phyloP scores from a whole-genome alignment of 805 yeast species.

The Candida nonsorbophila region DNA sequence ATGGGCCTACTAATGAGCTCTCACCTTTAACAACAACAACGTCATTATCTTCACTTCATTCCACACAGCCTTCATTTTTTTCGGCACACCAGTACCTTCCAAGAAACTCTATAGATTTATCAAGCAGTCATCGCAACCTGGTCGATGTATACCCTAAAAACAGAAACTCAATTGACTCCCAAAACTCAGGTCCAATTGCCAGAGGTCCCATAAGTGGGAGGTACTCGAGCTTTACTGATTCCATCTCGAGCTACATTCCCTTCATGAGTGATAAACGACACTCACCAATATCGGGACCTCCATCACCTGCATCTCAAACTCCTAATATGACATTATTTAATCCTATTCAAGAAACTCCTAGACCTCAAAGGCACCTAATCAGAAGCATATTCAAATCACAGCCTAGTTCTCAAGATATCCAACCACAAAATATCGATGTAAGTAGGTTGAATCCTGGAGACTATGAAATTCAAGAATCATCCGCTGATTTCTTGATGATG shows the following conservation, averaged over 20 bases:
- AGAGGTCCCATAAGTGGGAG: conserved; percentile 15
- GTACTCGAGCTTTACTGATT: conserved; percentile 27
- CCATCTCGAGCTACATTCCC: conserved; percentile 36
- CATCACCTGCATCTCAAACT: conserved; percentile 9
- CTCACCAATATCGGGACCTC: conserved; percentile 12
- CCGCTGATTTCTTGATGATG: conserved; percentile 14
- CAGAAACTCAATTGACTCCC: conserved; percentile 25
- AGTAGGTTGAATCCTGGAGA: conserved; percentile 1
- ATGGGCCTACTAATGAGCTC: conserved; percentile 27
- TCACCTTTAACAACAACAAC: conserved; percentile 42
- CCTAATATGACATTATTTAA: conserved; percentile 1
- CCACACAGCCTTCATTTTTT: conserved; percentile 38
- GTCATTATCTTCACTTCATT: conserved; percentile 36
- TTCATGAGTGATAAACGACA: conserved; percentile 31
- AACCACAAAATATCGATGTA: conserved; percentile 1
- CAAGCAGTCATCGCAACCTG: conserved; percentile 23
- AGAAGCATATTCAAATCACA: conserved; percentile 25
- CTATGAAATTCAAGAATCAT: not conserved
- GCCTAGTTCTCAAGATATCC: conserved; percentile 2
- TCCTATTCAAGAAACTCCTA: conserved; percentile 2
- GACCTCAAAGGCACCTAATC: conserved; percentile 20
- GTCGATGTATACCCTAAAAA: conserved; percentile 26
- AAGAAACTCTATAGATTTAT: conserved; percentile 32
- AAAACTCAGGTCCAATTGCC: conserved; percentile 10
- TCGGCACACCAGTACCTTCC: conserved; percentile 38